Conservation (phyloP, 768 basidiomycete genomes). For the Trichaptum fuscoviolaceum region DNA sequence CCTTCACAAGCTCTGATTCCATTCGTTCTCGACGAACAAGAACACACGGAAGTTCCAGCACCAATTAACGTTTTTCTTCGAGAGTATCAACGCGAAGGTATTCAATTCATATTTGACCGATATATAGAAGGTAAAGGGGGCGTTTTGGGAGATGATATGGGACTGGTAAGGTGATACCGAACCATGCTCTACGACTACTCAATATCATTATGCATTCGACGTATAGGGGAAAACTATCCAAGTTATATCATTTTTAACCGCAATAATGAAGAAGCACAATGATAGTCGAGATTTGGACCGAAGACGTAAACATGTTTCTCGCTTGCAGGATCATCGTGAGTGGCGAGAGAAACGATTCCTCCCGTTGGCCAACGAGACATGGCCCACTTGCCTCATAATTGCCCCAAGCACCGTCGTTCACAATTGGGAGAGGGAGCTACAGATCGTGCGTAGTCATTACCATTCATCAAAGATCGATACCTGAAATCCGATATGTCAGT, state of each 20-base stretch:
- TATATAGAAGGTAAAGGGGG: conserved; percentile 70
- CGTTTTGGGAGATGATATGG: conserved; percentile 95
- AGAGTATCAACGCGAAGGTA: conserved; percentile 86
- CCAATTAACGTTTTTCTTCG: conserved; percentile 84
- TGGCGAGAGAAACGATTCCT: conserved; percentile 51
- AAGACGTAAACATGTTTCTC: conserved; percentile 60
- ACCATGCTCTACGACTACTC: conserved; percentile 6
- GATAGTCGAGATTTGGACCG: conserved; percentile 58
- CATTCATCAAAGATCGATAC: neutral
- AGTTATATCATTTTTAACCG: conserved; percentile 82
- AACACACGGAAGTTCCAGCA: conserved; percentile 50
- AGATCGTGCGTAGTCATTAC: conserved; percentile 50
- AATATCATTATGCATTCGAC: neutral
- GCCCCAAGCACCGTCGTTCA: conserved; percentile 78
- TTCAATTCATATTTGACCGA: conserved; percentile 71
- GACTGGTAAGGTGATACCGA: conserved; percentile 42
- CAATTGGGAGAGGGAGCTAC: conserved; percentile 89
- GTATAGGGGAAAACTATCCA: conserved; percentile 85
- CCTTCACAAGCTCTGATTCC: conserved; percentile 39
- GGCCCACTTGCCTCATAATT: conserved; percentile 86
- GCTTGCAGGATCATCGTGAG: conserved; percentile 51
- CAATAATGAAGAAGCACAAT: conserved; percentile 84
- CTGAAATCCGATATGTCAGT: conserved; percentile 38
- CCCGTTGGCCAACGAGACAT: conserved; percentile 63
- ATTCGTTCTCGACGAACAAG: conserved; percentile 43